These are phyloP conservation scores for Pythium pyrilobum DNA, from an alignment of 352 stramenopile genomes.

Conservation along the genomic window DNA sequence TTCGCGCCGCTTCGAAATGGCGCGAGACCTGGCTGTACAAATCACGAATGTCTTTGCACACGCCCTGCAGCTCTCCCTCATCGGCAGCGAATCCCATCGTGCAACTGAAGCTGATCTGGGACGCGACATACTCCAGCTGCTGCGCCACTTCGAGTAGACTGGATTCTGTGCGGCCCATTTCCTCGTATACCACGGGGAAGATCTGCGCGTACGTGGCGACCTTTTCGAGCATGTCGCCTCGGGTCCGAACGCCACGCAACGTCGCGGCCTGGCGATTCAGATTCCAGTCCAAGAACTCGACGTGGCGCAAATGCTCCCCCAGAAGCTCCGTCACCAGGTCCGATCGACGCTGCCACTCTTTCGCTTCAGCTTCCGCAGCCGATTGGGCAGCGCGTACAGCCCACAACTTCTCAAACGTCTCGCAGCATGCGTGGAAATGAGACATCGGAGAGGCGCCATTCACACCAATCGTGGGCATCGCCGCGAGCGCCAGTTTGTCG, in stretches of 20 bases:
- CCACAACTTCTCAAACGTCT: not conserved
- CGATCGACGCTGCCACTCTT: not conserved
- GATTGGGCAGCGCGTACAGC: not conserved
- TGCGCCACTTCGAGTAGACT: slow-evolving; percentile 16
- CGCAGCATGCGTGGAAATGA: not conserved
- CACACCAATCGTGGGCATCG: slow-evolving; percentile 7
- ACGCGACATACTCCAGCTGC: slow-evolving; percentile 20
- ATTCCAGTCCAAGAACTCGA: slow-evolving; percentile 3
- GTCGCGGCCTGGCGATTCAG: not conserved
- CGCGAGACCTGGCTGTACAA: slow-evolving; percentile 6
- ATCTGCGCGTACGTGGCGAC: not conserved
- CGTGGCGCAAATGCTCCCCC: slow-evolving; percentile 4
- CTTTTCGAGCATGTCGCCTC: not conserved
- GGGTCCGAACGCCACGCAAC: too few species aligned
- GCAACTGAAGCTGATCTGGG: slow-evolving; percentile 17
- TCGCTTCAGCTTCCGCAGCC: not conserved
- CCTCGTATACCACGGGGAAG: slow-evolving; percentile 10
- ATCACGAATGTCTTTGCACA: slow-evolving; percentile 14
- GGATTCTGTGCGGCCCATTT: slow-evolving; percentile 4
- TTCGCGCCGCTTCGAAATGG: slow-evolving; percentile 8
- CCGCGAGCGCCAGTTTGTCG: slow-evolving; percentile 5
- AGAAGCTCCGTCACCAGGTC: not conserved
- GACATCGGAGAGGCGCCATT: not conserved
- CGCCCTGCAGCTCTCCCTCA: slow-evolving; percentile 6
- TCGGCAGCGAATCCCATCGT: slow-evolving; percentile 1